A percentile compares a stretch with the other conserved stretches of the same genome.
phyloP scores from a whole-genome alignment of 2,329 filamentous ascomycete species.

The Aspergillus fructus region DNA sequence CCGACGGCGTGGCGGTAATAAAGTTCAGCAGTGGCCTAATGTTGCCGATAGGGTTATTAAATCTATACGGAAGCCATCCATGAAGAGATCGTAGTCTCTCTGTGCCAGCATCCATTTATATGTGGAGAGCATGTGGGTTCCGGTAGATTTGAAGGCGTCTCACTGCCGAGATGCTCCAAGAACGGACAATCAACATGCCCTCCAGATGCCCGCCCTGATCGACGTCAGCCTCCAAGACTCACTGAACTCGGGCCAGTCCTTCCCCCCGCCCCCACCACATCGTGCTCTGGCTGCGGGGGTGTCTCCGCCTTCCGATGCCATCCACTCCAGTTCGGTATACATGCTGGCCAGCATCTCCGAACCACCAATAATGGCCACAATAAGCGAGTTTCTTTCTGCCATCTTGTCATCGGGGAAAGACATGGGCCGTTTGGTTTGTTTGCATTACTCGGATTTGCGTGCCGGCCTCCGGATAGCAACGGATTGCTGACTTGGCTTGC shows the following conservation, averaged over 20 bases:
- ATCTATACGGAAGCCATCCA: too few species aligned
- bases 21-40: too few species aligned
- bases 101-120: too few species aligned
- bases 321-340: neutral
- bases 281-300: neutral
- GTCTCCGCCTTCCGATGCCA: neutral
- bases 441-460: neutral
- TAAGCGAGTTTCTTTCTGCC: neutral
- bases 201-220: too few species aligned
- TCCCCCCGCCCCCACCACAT: neutral
- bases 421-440: neutral
- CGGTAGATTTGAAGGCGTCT: neutral
- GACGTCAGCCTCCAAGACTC: too few species aligned
- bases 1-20: too few species aligned
- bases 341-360: neutral
- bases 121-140: neutral
- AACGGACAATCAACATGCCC: neutral
- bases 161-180: neutral
- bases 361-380: neutral
- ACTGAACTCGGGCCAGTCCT: too few species aligned
- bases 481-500: neutral
- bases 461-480: neutral
- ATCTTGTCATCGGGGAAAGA: neutral
- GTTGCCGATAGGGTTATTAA: too few species aligned
- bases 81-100: too few species aligned